Percentiles rank a stretch among this genome's conserved stretches.
These are phyloP conservation scores for Rhypophila decipiens DNA, from an alignment of 495 filamentous ascomycete genomes.

Conservation along the genomic window DNA sequence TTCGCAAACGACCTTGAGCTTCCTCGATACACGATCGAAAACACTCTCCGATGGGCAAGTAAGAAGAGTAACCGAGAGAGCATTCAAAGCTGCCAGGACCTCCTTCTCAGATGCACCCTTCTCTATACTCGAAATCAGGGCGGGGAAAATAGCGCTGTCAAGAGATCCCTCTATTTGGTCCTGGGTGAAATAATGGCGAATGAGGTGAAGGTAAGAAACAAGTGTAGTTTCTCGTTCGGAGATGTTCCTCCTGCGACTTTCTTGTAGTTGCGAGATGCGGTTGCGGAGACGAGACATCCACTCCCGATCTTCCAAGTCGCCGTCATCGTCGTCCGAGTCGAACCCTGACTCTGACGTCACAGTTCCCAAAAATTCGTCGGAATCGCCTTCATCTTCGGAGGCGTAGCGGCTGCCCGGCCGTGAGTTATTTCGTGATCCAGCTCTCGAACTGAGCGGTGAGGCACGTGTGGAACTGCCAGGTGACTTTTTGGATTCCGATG, in stretches of 20 bases:
- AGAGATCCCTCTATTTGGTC: conserved; percentile 57
- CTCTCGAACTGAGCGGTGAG: not conserved
- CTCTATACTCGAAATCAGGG: conserved; percentile 69
- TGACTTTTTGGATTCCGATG: conserved; percentile 26
- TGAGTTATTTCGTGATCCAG: conserved; percentile 31
- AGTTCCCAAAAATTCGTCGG: conserved; percentile 37
- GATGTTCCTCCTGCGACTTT: conserved; percentile 80
- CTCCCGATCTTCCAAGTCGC: conserved; percentile 45
- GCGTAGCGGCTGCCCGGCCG: conserved; percentile 55
- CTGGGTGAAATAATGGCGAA: conserved; percentile 66
- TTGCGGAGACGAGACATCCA: conserved; percentile 65
- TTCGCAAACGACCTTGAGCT: conserved; percentile 64
- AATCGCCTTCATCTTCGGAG: conserved; percentile 76
- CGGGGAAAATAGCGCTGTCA: conserved; percentile 60
- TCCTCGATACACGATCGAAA: conserved; percentile 56
- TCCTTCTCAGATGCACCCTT: conserved; percentile 67
- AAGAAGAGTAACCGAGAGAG: conserved; percentile 69
- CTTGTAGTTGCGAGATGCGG: conserved; percentile 73
- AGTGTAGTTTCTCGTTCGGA: conserved; percentile 72
- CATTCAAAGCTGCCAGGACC: conserved; percentile 62
- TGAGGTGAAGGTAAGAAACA: conserved; percentile 60
- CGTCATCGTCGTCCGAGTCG: conserved; percentile 25
- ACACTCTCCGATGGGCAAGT: conserved; percentile 64
- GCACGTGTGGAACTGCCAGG: conserved; percentile 15
- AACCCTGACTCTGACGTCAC: conserved; percentile 36